Evolutionary conservation across 1,284 basidiomycete species (phyloP), one percentile per base, ranked within the genome.

Genomic region (Flammula alnicola): DNA sequence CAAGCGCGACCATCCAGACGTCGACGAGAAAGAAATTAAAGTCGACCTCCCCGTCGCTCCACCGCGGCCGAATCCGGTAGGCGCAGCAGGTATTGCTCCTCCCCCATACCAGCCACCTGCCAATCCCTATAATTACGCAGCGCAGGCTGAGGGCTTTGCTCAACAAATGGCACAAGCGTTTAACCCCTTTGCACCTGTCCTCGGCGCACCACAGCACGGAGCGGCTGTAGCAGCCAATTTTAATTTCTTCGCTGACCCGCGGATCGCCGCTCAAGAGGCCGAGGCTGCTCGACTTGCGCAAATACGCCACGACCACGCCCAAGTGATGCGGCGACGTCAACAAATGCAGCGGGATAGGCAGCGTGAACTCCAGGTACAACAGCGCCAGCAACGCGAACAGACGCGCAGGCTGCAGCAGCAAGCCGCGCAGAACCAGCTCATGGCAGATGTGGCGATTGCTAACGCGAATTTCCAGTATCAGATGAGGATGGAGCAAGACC

Each of bases 1-100:
- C n/a, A n/a, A n/a, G n/a, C n/a, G n/a, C n/a, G n/a, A n/a, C n/a
- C 74, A 85, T 44, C 85, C 86, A 11, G 80, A 84, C 22, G 53
- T 57, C 10, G 55, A 57, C 16, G 54, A 55, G 3, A 51, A 59
- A 20, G 58, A 53, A 27, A 55, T 64, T 35, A 63, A 59, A 42
- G 49, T 61, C 26, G 55, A 61, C 35, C 41, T 61, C 10, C 60
- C 58, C 4, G 32, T 40, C n/a, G 49, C 49, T 6, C 52, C 53
- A 11, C 55, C 56, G 25, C 35, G 35, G 1, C 51, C 51, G 20
- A 14, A 44, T 37, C 41, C 12, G 30, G 12, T 9, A 16, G 4
- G 3, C 30, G 9, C 16, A 11, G 3, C 8, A 16, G 12, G 12
- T n/a, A n/a, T n/a, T n/a, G n/a, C n/a, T n/a, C n/a, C n/a, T n/a